These are phyloP conservation scores for Diaporthe nobilis DNA, from an alignment of 2,329 filamentous ascomycete genomes.

Conservation along the genomic window DNA sequence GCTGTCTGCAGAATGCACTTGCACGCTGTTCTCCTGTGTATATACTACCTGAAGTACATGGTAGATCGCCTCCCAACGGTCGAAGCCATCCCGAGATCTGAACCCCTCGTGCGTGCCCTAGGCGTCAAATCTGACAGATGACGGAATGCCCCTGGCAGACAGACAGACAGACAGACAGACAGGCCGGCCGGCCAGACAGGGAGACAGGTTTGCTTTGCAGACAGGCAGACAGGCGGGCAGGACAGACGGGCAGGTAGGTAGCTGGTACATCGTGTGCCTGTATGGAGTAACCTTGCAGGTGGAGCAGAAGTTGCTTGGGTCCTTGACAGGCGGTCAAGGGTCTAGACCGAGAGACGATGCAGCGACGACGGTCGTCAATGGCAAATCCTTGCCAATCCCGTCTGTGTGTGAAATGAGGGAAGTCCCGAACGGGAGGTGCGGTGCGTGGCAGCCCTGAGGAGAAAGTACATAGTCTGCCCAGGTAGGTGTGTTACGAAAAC, in stretches of 20 bases:
- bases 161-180: neutral
- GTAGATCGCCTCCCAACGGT: slow-evolving; percentile 6
- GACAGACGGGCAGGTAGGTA: neutral
- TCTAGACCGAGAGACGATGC: slow-evolving; percentile 16
- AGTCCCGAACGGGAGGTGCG: neutral
- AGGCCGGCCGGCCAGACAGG: neutral
- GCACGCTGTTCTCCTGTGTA: neutral
- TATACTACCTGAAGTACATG: neutral
- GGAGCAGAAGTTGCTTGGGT: neutral
- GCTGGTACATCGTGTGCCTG: neutral
- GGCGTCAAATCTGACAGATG: slow-evolving; percentile 26
- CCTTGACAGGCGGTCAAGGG: slow-evolving; percentile 39
- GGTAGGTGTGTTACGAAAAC: neutral
- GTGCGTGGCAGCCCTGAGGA: neutral
- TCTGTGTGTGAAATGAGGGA: neutral
- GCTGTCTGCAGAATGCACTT: neutral
- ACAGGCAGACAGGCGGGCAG: neutral
- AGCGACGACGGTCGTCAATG: neutral
- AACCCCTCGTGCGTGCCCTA: neutral
- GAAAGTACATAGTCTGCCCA: neutral
- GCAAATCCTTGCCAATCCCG: slow-evolving; percentile 21
- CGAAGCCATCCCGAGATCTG: slow-evolving; percentile 25
- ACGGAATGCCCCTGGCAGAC: slow-evolving; percentile 23
- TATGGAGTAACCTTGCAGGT: neutral
- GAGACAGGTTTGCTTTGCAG: no score